These are phyloP conservation scores for Grigorovia humatica DNA, from an alignment of 805 yeast genomes.

Conservation along the genomic window DNA sequence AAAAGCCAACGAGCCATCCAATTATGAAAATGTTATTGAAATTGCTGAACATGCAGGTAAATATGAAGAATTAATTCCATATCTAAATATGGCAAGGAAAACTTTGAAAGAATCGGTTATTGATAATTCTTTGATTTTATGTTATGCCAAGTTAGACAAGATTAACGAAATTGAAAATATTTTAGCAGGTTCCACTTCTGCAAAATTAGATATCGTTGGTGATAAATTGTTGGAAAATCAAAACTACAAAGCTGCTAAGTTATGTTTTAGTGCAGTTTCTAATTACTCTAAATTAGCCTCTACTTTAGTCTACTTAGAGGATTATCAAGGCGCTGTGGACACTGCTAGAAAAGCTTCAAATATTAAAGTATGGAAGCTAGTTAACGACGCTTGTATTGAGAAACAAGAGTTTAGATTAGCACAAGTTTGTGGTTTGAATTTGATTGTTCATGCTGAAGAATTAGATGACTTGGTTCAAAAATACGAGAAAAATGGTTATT, in stretches of 20 bases:
- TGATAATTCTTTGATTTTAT: conserved; percentile 84
- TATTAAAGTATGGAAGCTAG: conserved; percentile 92
- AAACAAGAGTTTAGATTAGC: conserved; percentile 93
- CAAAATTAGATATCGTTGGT: conserved; percentile 85
- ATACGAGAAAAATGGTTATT: conserved; percentile 85
- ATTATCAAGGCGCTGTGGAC: conserved; percentile 94
- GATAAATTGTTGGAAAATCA: conserved; percentile 74
- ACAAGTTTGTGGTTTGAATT: conserved; percentile 95
- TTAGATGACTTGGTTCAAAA: conserved; percentile 77
- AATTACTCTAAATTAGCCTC: conserved; percentile 94
- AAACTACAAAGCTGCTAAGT: conserved; percentile 87
- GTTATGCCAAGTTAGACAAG: conserved; percentile 71
- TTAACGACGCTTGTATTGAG: conserved; percentile 90
- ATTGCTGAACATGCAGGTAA: conserved; percentile 93
- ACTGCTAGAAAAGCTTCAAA: conserved; percentile 97
- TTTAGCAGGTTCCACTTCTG: conserved; percentile 81
- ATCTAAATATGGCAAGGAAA: conserved; percentile 83
- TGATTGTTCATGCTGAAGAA: conserved; percentile 96
- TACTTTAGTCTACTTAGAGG: conserved; percentile 85
- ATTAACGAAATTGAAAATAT: conserved; percentile 75
- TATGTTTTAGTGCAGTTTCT: conserved; percentile 74
- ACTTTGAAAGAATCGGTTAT: conserved; percentile 82
- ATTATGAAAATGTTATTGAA: conserved; percentile 86
- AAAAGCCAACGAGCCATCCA: conserved; percentile 82
- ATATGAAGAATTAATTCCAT: conserved; percentile 84